These are phyloP conservation scores for Podospora conica DNA, from an alignment of 495 filamentous ascomycete species.

Conservation along the genomic window DNA sequence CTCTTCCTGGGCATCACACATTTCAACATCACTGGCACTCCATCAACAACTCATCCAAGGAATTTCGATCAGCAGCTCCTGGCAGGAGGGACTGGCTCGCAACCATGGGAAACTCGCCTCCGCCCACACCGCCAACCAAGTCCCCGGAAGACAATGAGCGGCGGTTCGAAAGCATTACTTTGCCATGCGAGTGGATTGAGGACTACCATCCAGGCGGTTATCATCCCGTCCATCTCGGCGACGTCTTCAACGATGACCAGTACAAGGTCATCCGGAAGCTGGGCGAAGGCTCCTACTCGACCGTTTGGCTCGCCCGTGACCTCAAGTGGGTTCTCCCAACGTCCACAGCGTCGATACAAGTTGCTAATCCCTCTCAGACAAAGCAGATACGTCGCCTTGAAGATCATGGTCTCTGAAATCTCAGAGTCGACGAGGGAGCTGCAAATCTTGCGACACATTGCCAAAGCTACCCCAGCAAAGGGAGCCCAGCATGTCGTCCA, in stretches of 20 bases:
- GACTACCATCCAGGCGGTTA: slow-evolving; percentile 4
- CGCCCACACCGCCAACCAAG: background rate
- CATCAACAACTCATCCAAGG: background rate
- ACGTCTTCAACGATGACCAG: slow-evolving; percentile 4
- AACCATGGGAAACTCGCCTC: background rate
- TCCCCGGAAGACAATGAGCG: background rate
- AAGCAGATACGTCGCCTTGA: slow-evolving; percentile 6
- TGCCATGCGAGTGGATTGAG: background rate
- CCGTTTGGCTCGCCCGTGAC: slow-evolving; percentile 10
- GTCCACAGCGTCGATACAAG: background rate
- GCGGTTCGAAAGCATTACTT: background rate
- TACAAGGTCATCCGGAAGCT: slow-evolving; percentile 7
- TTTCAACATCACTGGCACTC: background rate
- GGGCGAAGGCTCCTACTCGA: slow-evolving; percentile 5
- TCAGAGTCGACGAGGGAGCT: slow-evolving; percentile 4
- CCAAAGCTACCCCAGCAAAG: background rate
- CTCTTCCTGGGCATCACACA: no score
- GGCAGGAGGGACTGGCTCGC: background rate
- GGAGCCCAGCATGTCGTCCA: slow-evolving; percentile 1
- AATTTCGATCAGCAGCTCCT: background rate
- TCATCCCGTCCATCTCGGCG: slow-evolving; percentile 7
- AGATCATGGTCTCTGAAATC: slow-evolving; percentile 5
- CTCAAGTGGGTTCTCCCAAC: background rate
- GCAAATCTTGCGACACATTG: slow-evolving; percentile 2
- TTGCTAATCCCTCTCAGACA: background rate